phyloP scores from a whole-genome alignment of 148 eudicot species.

The Chenopodium berlandieri region DNA sequence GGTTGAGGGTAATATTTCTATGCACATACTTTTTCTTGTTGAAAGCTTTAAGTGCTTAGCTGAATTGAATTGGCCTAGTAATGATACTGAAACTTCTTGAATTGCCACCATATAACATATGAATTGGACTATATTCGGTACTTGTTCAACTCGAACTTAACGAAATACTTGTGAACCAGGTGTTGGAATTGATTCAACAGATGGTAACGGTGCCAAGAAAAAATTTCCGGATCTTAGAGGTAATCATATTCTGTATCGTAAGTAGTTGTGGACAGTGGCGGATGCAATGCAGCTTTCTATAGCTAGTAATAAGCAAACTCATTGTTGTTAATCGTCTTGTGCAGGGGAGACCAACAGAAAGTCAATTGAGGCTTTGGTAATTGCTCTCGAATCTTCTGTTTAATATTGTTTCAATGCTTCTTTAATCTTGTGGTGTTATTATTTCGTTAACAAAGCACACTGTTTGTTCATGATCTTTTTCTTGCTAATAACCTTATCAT shows the following conservation, averaged over 20 bases:
- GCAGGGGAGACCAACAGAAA: conserved; percentile 72
- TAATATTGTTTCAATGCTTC: too few relatives aligned
- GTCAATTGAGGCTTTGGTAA: conserved; percentile 85
- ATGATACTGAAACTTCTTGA: neutral
- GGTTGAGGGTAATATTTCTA: conserved; percentile 46
- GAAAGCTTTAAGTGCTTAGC: neutral
- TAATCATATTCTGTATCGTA: neutral
- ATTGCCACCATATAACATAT: neutral
- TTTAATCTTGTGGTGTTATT: neutral
- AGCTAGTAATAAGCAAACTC: neutral
- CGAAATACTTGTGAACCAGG: conserved; percentile 28
- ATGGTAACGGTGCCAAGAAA: conserved; percentile 37
- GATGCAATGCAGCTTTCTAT: too few relatives aligned
- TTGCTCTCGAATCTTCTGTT: neutral
- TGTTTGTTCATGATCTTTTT: neutral
- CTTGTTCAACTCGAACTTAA: neutral
- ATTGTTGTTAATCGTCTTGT: conserved; percentile 10
- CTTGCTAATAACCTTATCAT: neutral
- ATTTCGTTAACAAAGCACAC: neutral
- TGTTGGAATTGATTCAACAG: conserved; percentile 42
- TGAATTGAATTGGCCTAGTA: neutral
- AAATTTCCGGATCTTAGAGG: conserved; percentile 72
- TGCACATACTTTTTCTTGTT: neutral
- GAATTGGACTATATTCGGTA: too few relatives aligned
- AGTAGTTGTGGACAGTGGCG: too few relatives aligned